These are phyloP conservation scores for Xylaria scruposa DNA, from an alignment of 495 filamentous ascomycete genomes.

Conservation along the genomic window DNA sequence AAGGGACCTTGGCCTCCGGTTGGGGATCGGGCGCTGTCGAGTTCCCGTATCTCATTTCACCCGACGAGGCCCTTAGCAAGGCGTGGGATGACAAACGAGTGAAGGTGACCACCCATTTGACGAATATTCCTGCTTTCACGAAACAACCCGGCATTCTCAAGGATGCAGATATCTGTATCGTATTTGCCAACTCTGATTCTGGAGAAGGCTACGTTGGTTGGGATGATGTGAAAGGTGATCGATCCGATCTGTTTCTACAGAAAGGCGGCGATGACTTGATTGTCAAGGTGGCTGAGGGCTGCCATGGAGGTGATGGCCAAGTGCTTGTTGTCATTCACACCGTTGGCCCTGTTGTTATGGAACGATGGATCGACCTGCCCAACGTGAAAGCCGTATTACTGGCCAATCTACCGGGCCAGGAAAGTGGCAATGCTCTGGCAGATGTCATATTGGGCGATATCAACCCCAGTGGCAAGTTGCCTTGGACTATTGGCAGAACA, in stretches of 20 bases:
- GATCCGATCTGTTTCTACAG: constrained; percentile 80
- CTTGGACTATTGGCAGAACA: constrained; percentile 87
- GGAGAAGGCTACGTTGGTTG: constrained; percentile 69
- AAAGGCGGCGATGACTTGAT: constrained; percentile 80
- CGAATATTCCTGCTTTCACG: constrained; percentile 55
- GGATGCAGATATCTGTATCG: constrained; percentile 70
- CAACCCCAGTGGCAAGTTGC: constrained; percentile 86
- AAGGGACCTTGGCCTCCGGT: constrained; percentile 82
- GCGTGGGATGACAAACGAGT: constrained; percentile 61
- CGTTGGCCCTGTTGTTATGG: constrained; percentile 85
- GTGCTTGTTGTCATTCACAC: constrained; percentile 90
- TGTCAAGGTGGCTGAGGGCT: constrained; percentile 70
- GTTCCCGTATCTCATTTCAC: constrained; percentile 80
- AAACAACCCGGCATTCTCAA: constrained; percentile 45
- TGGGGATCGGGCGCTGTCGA: constrained; percentile 93
- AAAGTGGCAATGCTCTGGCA: constrained; percentile 83
- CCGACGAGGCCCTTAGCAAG: constrained; percentile 67
- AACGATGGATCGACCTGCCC: constrained; percentile 82
- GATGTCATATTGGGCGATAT: constrained; percentile 86
- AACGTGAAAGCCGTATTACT: constrained; percentile 82
- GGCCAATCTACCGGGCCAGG: constrained; percentile 88
- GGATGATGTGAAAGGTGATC: constrained; percentile 75
- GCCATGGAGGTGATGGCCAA: constrained; percentile 67
- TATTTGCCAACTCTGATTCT: constrained; percentile 68
- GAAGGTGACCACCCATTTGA: constrained; percentile 63